Evolutionary conservation across 192 early-diverging fungal genomes (phyloP).

Genomic region (Backusella tarrabulga): DNA sequence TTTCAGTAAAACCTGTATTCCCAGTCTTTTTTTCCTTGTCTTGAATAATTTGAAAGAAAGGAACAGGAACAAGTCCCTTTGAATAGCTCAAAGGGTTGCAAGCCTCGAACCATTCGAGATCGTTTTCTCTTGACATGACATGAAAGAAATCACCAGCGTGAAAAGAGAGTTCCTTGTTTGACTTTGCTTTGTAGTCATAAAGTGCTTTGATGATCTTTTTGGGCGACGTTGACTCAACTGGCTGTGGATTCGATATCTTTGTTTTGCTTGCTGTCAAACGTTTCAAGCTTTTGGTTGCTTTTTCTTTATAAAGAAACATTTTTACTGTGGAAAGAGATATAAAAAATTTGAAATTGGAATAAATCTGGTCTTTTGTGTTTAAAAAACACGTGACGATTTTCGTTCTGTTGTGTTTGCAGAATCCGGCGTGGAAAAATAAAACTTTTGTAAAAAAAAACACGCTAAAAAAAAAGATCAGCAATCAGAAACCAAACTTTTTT

Average conservation of each 20-base stretch:
- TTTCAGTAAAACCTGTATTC: slow-evolving; percentile 22
- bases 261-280: background rate
- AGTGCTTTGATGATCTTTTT: slow-evolving; percentile 76
- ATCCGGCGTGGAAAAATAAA: no score
- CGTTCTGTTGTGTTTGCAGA: no score
- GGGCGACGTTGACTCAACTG: slow-evolving; percentile 34
- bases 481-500: background rate
- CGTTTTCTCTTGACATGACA: slow-evolving; percentile 63
- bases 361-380: background rate
- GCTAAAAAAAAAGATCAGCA: no score
- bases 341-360: background rate
- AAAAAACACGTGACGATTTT: background rate
- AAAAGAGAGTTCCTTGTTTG: slow-evolving; percentile 64
- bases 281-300: background rate
- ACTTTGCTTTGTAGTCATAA: slow-evolving; percentile 65
- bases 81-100: slow-evolving; percentile 63
- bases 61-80: slow-evolving; percentile 65
- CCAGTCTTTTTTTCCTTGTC: slow-evolving; percentile 36
- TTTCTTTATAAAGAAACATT: slow-evolving; percentile 14
- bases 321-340: background rate
- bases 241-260: background rate
- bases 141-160: slow-evolving; percentile 78
- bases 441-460: no score
- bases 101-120: slow-evolving; percentile 69
- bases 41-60: slow-evolving; percentile 65